These are phyloP conservation scores for Porphyrellus sp. DNA, from an alignment of 1,284 basidiomycete species.

Conservation along the genomic window DNA sequence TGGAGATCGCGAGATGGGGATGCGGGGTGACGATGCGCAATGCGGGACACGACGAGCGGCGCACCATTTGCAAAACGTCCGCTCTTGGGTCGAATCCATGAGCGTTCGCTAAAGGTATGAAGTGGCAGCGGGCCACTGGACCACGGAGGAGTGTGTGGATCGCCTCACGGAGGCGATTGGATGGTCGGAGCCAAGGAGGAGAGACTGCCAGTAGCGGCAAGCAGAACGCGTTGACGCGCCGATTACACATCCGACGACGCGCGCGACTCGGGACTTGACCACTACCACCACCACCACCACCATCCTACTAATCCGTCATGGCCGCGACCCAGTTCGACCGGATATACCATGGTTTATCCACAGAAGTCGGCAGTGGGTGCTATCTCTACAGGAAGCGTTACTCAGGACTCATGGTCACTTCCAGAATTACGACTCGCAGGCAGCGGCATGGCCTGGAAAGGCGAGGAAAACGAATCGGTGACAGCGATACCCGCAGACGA, in stretches of 20 bases:
- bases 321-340: conserved; percentile 77
- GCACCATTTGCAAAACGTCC: conserved; percentile 88
- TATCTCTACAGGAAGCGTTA: neutral
- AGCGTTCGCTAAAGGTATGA: neutral
- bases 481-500: conserved; percentile 69
- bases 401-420: conserved; percentile 2
- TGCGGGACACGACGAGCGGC: neutral
- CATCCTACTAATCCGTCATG: conserved; percentile 31
- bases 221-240: conserved; percentile 17
- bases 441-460: conserved; percentile 92
- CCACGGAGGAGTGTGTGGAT: no score
- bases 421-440: conserved; percentile 85
- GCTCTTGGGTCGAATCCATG: conserved; percentile 38
- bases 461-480: conserved; percentile 61
- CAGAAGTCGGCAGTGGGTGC: conserved; percentile 77
- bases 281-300: conserved; percentile 2
- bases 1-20: conserved; percentile 26
- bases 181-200: neutral
- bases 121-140: neutral
- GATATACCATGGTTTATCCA: conserved; percentile 73
- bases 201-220: neutral
- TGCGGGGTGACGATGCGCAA: neutral
- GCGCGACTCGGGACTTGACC: neutral
- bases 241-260: conserved; percentile 24
- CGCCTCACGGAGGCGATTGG: no score